Evolutionary conservation across 2,329 filamentous ascomycete genomes (phyloP).

Genomic region (Paraconiothyrium sp.): DNA sequence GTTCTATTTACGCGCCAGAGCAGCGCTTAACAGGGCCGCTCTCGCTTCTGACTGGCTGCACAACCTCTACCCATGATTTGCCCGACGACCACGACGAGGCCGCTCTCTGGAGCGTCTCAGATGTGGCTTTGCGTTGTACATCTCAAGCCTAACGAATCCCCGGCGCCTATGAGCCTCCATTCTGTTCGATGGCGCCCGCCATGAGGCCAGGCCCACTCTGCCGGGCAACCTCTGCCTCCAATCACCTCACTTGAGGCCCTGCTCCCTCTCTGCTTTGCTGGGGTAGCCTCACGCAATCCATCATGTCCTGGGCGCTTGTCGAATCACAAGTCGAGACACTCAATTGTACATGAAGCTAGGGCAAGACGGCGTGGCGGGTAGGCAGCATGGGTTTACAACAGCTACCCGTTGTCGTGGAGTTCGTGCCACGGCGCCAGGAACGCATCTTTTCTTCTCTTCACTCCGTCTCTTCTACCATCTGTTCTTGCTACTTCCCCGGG

Average conservation of each 20-base stretch:
- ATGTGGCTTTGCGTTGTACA: conserved; percentile 45
- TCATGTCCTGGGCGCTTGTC: conserved; percentile 36
- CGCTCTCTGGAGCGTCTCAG: conserved; percentile 48
- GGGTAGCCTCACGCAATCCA: conserved; percentile 33
- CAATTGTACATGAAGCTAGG: conserved; percentile 33
- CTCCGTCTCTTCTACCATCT: conserved; percentile 18
- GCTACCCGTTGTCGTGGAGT: conserved; percentile 34
- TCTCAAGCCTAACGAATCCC: conserved; percentile 47
- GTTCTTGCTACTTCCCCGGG: conserved; percentile 24
- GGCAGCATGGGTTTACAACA: conserved; percentile 31
- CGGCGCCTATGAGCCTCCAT: conserved; percentile 47
- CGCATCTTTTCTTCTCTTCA: conserved; percentile 28
- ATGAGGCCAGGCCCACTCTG: conserved; percentile 33
- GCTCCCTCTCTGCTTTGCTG: conserved; percentile 37
- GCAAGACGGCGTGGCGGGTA: conserved; percentile 39
- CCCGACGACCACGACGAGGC: conserved; percentile 40
- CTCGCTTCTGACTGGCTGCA: conserved; percentile 39
- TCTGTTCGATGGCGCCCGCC: conserved; percentile 45
- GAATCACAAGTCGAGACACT: conserved; percentile 33
- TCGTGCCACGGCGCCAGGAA: conserved; percentile 36
- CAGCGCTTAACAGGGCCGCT: conserved; percentile 35
- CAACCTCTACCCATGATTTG: conserved; percentile 30
- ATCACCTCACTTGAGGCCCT: conserved; percentile 39
- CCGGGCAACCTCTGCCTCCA: conserved; percentile 37
- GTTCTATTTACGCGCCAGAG: conserved; percentile 35